Conservation (phyloP, 345 rosid species). For the Murraya paniculata region DNA sequence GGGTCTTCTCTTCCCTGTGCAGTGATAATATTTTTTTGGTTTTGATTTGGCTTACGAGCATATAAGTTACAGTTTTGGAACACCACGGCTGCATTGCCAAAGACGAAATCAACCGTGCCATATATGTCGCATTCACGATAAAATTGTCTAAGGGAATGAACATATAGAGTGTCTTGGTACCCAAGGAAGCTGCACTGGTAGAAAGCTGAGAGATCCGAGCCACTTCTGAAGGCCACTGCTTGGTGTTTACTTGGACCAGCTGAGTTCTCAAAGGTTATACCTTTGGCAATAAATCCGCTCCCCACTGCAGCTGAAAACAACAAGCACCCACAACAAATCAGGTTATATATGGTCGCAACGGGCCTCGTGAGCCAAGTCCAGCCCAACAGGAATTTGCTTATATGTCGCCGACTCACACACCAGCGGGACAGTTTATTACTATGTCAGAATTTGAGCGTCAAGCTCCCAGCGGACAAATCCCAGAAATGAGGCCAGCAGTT, state of each 20-base stretch:
- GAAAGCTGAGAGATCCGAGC: constrained; percentile 72
- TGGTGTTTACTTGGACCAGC: constrained; percentile 85
- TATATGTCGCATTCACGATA: constrained; percentile 72
- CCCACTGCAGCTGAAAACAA: constrained; percentile 60
- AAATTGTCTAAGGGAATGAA: constrained; percentile 64
- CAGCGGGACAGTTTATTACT: no score
- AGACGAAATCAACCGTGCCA: constrained; percentile 76
- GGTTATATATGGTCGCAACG: background rate
- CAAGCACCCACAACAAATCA: background rate
- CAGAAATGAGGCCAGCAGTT: background rate
- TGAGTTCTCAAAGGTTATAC: constrained; percentile 66
- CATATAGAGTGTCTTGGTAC: constrained; percentile 81
- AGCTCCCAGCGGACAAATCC: no score
- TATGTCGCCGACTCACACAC: no score
- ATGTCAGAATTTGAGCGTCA: no score
- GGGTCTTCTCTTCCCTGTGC: constrained; percentile 74
- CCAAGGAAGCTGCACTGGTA: constrained; percentile 66
- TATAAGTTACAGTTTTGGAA: constrained; percentile 67
- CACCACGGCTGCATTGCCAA: constrained; percentile 71
- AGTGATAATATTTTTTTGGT: constrained; percentile 56
- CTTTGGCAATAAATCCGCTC: constrained; percentile 68
- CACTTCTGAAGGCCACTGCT: constrained; percentile 74
- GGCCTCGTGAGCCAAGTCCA: background rate
- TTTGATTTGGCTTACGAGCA: constrained; percentile 60
- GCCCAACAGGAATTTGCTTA: background rate